Evolutionary conservation across 140 eudicot genomes (phyloP), one percentile per base, ranked within the genome.

Genomic region (Erigeron philadelphicus): DNA sequence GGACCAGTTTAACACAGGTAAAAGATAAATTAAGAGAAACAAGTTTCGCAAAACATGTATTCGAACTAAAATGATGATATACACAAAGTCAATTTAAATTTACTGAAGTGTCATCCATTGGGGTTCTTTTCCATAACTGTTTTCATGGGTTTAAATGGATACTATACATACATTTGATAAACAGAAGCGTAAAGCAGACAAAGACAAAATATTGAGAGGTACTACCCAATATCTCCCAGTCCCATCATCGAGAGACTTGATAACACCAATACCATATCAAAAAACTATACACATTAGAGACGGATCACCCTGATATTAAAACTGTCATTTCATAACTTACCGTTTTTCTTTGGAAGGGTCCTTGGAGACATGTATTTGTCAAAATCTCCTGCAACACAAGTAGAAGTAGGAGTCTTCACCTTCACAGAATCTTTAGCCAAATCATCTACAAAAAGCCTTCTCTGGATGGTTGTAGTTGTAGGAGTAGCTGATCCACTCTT

Each of bases 391-490:
- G 25, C 58, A 15, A 53, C 58, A 31, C 38, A 59, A 5, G 64
- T 59, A 11, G 44, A 47, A 40, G 66, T 61, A 43, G 77, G 61
- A 46, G 52, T 63, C 61, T 73, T 84, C 71, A 65, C 87, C 77
- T 61, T 79, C n/a, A 81, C 78, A 17, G 75, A 74, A 40, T 84
- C 86, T 62, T 68, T 81, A 45, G 82, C 63, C 25, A 61, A 44
- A 61, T 76, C 88, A 75, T 84, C 85, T 25, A 75, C 47, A 53
- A 53, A 53, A 53, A 53, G 58, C 18, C 58, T 53, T 53, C 58
- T 53, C 58, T 16, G 58, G 23, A 53, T 53, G 25, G 7, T 53
- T 53, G 58, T 53, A 53, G 8, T 53, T 2, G 58, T 53, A 53
- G 58, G 21, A 53, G 58, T 53, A 10, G 46, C 83, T 60, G 60